Base-by-base conservation (phyloP, 768 basidiomycete species). In the Termitomyces sp. region DNA sequence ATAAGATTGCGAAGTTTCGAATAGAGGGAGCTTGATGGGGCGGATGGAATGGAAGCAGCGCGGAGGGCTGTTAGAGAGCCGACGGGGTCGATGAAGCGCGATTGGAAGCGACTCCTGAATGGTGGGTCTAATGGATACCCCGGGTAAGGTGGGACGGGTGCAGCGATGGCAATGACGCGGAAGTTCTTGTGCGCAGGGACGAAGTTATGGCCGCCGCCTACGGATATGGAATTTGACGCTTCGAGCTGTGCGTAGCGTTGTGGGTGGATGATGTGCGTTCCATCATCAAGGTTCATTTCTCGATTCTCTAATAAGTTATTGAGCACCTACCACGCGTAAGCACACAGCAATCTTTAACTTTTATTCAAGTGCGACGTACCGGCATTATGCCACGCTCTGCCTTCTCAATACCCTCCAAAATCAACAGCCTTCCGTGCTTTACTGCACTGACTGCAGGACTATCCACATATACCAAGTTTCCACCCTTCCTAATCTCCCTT, bases 241-340 rank as follows among this genome's bases (percentile, higher is more conserved):
- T 79, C 76, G 23, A 86, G 67, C 53, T 81, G 77, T 16, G 76
- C 73, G 60, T 78, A 80, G 27, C 83, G 80, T 53, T 83, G 79
- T 0, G 83, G 79, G 56, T 86, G 85, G 20, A 88, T 77, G 41
- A 88, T 85, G 59, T 86, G 84, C 2, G 84, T 84, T 32, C 85
- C 85, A 54, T 88, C 85, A 58, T 86, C 85, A 27, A 88, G 67
- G 56, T 88, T 86, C 83, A 88, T 84, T 70, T 88, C 85, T n/a
- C 85, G 71, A 64, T 86, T 86, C 68, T 88, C 85, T 40, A 88
- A 62, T 5, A 88, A 71, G 64, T 86, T 88, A 60, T 86, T 86
- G 5, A 88, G 71, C 15, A 86, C 73, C 76, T 78, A 56, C 18
- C 18, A 27, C 33, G 1, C 23, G 42, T 57, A 7, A 55, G 44